phyloP scores from a whole-genome alignment of 139 green algal genomes.

The Eudorina sp. region DNA sequence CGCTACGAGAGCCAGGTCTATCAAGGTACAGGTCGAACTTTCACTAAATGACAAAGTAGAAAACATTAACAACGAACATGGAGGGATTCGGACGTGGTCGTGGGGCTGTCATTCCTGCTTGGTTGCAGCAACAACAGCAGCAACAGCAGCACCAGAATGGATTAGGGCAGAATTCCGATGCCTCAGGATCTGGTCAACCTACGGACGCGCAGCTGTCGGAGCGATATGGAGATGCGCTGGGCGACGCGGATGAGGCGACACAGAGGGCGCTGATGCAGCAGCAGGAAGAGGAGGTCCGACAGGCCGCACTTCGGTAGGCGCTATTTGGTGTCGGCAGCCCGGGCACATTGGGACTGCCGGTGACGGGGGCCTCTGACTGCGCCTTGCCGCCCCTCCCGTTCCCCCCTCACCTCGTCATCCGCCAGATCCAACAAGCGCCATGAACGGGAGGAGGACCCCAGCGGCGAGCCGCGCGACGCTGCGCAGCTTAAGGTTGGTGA shows the following conservation, averaged over 20 bases:
- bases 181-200: background rate
- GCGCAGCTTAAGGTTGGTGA: conserved; percentile 30
- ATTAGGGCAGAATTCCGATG: background rate
- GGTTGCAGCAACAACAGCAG: conserved; percentile 27
- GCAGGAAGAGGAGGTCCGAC: conserved; percentile 40
- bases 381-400: background rate
- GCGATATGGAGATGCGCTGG: conserved; percentile 26
- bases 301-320: conserved; percentile 25
- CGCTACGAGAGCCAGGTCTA: too few relatives aligned
- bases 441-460: background rate
- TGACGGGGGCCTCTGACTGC: background rate
- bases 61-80: conserved; percentile 1
- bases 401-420: too few relatives aligned
- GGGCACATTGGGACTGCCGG: background rate
- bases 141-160: background rate
- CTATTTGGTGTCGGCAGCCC: background rate
- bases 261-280: conserved; percentile 32
- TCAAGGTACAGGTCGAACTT: too few relatives aligned
- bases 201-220: conserved; percentile 12
- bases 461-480: background rate
- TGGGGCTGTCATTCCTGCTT: conserved; percentile 14
- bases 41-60: too few relatives aligned
- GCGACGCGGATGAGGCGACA: conserved; percentile 14
- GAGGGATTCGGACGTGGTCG: conserved; percentile 22
- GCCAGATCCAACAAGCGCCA: conserved; percentile 44